Conservation (phyloP, 352 stramenopile genomes). For the Thalassiosira allenii region DNA sequence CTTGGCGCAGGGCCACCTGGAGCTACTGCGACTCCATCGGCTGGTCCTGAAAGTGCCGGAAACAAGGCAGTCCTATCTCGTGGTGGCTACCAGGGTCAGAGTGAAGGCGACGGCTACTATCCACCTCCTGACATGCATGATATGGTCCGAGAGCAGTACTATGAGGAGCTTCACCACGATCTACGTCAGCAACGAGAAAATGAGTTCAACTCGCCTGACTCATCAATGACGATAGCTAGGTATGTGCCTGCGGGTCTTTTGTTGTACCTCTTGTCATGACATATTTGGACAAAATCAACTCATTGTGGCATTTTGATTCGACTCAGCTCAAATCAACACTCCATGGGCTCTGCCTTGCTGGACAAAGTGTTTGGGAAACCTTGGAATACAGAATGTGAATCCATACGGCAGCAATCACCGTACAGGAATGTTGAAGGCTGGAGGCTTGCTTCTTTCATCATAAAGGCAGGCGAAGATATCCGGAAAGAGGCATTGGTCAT, state of each 20-base stretch:
- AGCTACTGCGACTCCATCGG: background rate
- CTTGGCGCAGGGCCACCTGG: too few relatives aligned
- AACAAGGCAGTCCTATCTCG: constrained; percentile 56
- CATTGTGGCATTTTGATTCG: too few relatives aligned
- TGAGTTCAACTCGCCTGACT: constrained; percentile 35
- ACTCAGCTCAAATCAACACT: constrained; percentile 40
- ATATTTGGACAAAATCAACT: too few relatives aligned
- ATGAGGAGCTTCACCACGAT: constrained; percentile 76
- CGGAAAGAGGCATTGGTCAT: constrained; percentile 86
- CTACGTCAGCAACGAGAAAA: constrained; percentile 58
- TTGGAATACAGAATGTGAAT: constrained; percentile 75
- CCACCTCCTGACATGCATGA: constrained; percentile 45
- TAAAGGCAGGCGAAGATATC: constrained; percentile 88
- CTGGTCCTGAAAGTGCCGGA: background rate
- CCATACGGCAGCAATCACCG: constrained; percentile 76
- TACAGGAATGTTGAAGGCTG: constrained; percentile 82
- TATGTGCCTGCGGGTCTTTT: constrained; percentile 21
- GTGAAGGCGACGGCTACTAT: constrained; percentile 45
- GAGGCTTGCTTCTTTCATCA: constrained; percentile 85
- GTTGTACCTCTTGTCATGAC: too few relatives aligned
- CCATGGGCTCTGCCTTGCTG: constrained; percentile 63
- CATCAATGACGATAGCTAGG: constrained; percentile 21
- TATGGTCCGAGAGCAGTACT: constrained; percentile 72
- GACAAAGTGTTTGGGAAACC: constrained; percentile 79
- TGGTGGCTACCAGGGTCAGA: constrained; percentile 65